Evolutionary conservation across 1,284 basidiomycete genomes (phyloP), one percentile per base, ranked within the genome.

Genomic region (Entoloma clypeatum): DNA sequence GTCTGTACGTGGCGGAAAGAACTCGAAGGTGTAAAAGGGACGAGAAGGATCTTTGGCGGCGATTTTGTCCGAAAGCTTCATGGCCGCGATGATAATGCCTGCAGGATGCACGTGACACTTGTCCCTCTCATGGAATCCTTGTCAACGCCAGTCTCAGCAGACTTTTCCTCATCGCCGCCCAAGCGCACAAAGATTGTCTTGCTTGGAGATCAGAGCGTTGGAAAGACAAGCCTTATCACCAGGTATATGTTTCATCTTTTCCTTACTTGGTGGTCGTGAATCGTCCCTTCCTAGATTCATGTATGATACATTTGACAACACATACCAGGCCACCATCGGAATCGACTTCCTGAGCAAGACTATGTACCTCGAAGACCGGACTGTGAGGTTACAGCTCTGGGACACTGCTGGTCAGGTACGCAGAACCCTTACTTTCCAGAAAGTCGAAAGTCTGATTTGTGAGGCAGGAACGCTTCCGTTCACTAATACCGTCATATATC

Each of bases 291-390:
- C 21, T 57, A 93, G 92, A 62, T 90, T 90, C 62, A 98, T 98
- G 95, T 99, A 99, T 65, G 96, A 99, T 68, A 98, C 96, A 0
- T 99, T 99, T 64, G 96, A 99, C 74, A 97, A 96, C 67, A 99
- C 95, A 33, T 99, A 99, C 65, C 96, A 99, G 67, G 96, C 96
- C 9, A 99, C 96, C 9, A 99, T 99, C 61, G 96, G 96, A 50
- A 99, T 98, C 66, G 96, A 99, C 71, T 99, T 99, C 64, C 72
- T 99, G 63, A 95, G 92, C 69, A 99, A 99, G 75, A 99, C 96
- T 0, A 96, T 99, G 92, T 99, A 99, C 67, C 78, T 99, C 45
- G 96, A 99, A 62, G 96, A 99, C 71, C 75, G 96, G 56, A 99
- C 96, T 2, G 95, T 99, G 35, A 79, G 96, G 59, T 68, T 99